Evolutionary conservation across 164 flowering plant genomes (phyloP), one percentile per base, ranked within the genome.

Genomic region (Aristolochia fimbriata): DNA sequence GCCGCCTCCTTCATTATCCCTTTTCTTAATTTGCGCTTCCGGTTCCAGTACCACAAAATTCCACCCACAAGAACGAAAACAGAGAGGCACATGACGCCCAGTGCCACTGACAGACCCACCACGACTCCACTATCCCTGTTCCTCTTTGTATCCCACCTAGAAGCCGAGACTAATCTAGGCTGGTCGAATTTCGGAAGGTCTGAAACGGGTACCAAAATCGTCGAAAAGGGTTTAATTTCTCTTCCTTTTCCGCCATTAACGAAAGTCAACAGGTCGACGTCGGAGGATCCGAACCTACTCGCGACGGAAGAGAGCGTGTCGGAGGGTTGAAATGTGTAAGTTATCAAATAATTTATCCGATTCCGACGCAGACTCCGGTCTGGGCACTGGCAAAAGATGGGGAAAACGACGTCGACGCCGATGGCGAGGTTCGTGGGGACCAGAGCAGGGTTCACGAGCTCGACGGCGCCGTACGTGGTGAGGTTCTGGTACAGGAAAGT

Each of bases 341-440:
- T 77, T 41, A 91, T 67, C 12, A 91, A 75, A 64, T 43, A 78
- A 53, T 71, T 84, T 33, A 71, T 60, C 7, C 47, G 45, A 24
- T 73, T 78, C 47, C 23, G 55, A 65, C 62, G 6, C 63, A 72
- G 84, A 70, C 77, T 73, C 31, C n/a, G 43, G 62, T 74, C 72
- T 0, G 92, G 91, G 62, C 98, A 91, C 74, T 71, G 78, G 78
- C 98, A 91, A 41, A 87, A 87, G 51, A 91, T 68, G 0, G 98
- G 98, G 43, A 91, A 83, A 24, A 69, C 21, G 2, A 72, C 75
- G 1, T 67, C 30, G 15, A 0, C 72, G 4, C 96, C 98, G 23
- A 81, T 55, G 0, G 48, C 0, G 41, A 91, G 84, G 14, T 64
- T 20, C 7, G 78, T 76, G 0, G 88, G 73, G 51, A 80, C 62